Conservation (phyloP, 163 green algal species). For the Scenedesmus sp. region DNA sequence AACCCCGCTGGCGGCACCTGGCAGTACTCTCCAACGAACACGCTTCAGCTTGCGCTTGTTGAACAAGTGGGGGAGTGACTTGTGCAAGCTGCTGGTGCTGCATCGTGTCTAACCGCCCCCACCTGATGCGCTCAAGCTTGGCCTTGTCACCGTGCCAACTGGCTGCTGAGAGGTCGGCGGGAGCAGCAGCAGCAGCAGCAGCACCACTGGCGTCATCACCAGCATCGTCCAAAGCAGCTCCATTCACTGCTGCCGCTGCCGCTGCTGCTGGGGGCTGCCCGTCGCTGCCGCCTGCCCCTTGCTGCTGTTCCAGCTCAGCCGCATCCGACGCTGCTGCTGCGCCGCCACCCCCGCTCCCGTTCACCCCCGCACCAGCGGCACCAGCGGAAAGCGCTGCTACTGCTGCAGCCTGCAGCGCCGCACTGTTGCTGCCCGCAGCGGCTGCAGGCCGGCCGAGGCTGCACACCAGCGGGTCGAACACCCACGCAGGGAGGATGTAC, state of each 20-base stretch:
- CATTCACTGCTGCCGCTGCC: background rate
- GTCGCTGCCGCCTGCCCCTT: background rate
- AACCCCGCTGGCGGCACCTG: too few species aligned
- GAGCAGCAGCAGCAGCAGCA: constrained; percentile 25
- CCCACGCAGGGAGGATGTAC: constrained; percentile 94
- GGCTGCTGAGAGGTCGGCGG: constrained; percentile 6
- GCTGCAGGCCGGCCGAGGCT: constrained; percentile 10
- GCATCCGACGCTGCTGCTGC: constrained; percentile 5
- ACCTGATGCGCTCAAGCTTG: constrained; percentile 37
- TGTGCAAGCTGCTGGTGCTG: too few species aligned
- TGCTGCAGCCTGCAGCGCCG: constrained; percentile 10
- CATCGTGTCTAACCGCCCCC: too few species aligned
- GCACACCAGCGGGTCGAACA: constrained; percentile 82
- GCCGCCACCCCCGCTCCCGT: background rate
- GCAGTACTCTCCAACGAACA: too few species aligned
- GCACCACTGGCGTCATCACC: background rate
- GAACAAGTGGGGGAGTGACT: too few species aligned
- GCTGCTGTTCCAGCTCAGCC: background rate
- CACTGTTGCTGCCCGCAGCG: constrained; percentile 28
- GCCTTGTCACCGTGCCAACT: background rate
- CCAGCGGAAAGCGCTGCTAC: constrained; percentile 27
- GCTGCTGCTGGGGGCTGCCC: background rate
- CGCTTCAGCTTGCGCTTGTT: too few species aligned
- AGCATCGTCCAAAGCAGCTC: background rate
- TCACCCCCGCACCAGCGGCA: background rate